Evolutionary conservation across 441 rosid genomes (phyloP).

Genomic region (Bocquillonia castaneifolia): DNA sequence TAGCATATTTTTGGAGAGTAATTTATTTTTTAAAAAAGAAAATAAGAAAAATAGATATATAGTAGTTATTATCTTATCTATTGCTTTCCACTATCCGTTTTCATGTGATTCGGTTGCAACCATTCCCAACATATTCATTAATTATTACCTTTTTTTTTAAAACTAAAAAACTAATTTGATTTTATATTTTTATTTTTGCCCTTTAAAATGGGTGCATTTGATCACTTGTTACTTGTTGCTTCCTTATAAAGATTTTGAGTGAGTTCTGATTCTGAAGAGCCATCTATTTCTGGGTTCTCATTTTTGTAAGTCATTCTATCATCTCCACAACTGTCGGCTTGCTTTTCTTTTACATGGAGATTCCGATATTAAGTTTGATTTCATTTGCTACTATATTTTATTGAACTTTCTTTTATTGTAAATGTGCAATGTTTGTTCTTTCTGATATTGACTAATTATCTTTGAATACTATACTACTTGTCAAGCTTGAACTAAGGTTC

Average conservation of each 20-base stretch:
- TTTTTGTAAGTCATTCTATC: constrained; percentile 11
- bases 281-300: constrained; percentile 29
- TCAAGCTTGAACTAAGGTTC: neutral
- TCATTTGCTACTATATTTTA: neutral
- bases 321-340: neutral
- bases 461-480: neutral
- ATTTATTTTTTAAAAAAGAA: neutral
- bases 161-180: too few relatives aligned
- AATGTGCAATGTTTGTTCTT: neutral
- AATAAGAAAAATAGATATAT: too few relatives aligned
- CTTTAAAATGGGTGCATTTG: constrained; percentile 25
- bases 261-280: constrained; percentile 5
- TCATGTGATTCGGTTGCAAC: constrained; percentile 30
- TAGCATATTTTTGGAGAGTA: constrained; percentile 8
- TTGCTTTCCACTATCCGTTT: constrained; percentile 14
- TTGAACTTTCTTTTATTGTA: neutral
- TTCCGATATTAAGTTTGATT: neutral
- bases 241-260: constrained; percentile 23
- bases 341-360: neutral
- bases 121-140: constrained; percentile 18
- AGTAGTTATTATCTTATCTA: constrained; percentile 26
- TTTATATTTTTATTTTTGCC: neutral
- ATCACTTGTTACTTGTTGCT: constrained; percentile 11
- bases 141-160: neutral
- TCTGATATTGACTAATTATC: neutral